Base-by-base conservation (phyloP, 768 basidiomycete species). In the Naganishia randhawae region DNA sequence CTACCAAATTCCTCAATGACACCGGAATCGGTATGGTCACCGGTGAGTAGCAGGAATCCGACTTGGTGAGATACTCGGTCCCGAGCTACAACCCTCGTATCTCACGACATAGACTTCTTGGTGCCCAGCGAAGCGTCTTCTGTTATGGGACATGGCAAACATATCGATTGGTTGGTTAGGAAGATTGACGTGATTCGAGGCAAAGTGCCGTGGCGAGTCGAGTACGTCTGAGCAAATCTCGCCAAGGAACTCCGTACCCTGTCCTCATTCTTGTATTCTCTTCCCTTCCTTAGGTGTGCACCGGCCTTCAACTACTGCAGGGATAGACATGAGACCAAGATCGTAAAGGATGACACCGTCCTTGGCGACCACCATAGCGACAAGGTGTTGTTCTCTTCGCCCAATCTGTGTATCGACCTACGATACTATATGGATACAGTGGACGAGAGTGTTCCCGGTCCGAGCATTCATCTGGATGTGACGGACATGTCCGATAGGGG, bases 221-320 rank as follows among this genome's bases (percentile, higher is more conserved):
- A 98, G 68, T 72, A 50, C 37, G 67, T 63, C 45, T n/a, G 8
- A 17, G 42, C 16, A 39, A 42, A n/a, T n/a, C n/a, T 25, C 50
- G 37, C 17, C 39, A 10, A 11, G 8, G 11, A 31, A 17, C 6
- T 50, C 17, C 10, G 11, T 33, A 14, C 3, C 62, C 6, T 3
- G 31, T 32, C 27, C 29, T 4, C n/a, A 42, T 33, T 25, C 41
- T 45, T 32, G 16, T 29, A 19, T 0, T 11, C 45, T 14, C 14
- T n/a, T n/a, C n/a, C 25, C 35, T 16, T 42, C 41, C 41, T 6
- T 42, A 63, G 64, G 81, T 93, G 91, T 73, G 92, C 91, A 0
- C 95, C 95, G 0, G 95, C 93, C 0, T 99, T 99, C 86, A 88
- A 96, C 79, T 99, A 99, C 74, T 93, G 92, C 0, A 84, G 89